Evolutionary conservation across 352 stramenopile species (phyloP).

Genomic region (Peronospora farinosa): DNA sequence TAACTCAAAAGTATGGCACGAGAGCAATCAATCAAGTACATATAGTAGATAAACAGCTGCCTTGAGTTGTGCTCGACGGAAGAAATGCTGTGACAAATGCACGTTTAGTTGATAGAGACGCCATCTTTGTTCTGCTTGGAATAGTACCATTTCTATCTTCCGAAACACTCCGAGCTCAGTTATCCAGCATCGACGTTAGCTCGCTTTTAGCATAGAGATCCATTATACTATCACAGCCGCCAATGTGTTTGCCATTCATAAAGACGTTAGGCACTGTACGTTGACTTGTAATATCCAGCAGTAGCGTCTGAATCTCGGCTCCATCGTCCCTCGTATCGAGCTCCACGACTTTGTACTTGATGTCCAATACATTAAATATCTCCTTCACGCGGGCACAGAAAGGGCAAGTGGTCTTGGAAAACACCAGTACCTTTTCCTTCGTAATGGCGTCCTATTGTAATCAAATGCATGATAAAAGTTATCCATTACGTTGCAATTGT

Average conservation of each 20-base stretch:
- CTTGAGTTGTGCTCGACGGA: conserved; percentile 12
- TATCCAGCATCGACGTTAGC: conserved; percentile 51
- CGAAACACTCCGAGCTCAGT: conserved; percentile 13
- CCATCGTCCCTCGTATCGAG: conserved; percentile 81
- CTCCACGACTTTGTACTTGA: conserved; percentile 59
- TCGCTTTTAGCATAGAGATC: conserved; percentile 49
- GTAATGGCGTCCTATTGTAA: conserved; percentile 45
- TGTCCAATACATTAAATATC: conserved; percentile 69
- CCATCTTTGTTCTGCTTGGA: background rate
- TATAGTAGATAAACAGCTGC: too few relatives aligned
- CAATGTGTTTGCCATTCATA: conserved; percentile 94
- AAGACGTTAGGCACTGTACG: conserved; percentile 98
- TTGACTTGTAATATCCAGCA: conserved; percentile 91
- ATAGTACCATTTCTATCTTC: background rate
- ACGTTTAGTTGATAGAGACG: conserved; percentile 17
- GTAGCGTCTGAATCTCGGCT: conserved; percentile 83
- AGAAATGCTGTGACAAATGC: conserved; percentile 14
- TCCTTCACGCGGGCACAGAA: conserved; percentile 90
- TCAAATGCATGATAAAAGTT: too few relatives aligned
- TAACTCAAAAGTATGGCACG: conserved; percentile 34
- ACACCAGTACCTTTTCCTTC: conserved; percentile 82
- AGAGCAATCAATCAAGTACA: conserved; percentile 10
- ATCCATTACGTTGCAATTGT: too few relatives aligned
- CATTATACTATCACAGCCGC: conserved; percentile 86
- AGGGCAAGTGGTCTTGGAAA: conserved; percentile 94